phyloP scores from a whole-genome alignment of 495 filamentous ascomycete genomes.

The Evansstolkia leycettana region DNA sequence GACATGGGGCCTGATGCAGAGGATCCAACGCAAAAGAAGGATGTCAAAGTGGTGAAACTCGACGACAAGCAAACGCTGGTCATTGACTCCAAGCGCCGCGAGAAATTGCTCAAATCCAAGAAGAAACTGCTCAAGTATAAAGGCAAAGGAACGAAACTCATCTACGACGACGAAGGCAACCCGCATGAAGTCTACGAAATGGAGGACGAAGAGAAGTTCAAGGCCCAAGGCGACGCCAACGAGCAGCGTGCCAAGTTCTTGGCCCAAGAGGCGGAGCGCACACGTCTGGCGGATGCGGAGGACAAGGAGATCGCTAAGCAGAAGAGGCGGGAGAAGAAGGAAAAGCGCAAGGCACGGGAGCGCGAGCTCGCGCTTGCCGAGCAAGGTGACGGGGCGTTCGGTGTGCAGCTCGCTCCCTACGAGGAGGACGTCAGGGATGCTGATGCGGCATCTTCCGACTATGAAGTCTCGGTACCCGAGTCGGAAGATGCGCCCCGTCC shows the following conservation, averaged over 20 bases:
- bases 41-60: constrained; percentile 28
- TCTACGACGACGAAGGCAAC: constrained; percentile 87
- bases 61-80: constrained; percentile 53
- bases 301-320: constrained; percentile 72
- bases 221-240: constrained; percentile 57
- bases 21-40: constrained; percentile 5
- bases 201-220: constrained; percentile 70
- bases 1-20: constrained; percentile 7
- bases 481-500: constrained; percentile 10
- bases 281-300: constrained; percentile 62
- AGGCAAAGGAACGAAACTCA: constrained; percentile 65
- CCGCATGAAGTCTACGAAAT: constrained; percentile 79
- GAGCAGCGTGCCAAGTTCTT: constrained; percentile 66
- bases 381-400: constrained; percentile 25
- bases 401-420: constrained; percentile 31
- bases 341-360: constrained; percentile 73
- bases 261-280: constrained; percentile 55
- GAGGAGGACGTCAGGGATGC: constrained; percentile 16
- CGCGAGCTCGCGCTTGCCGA: constrained; percentile 27
- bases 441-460: constrained; percentile 19
- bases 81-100: constrained; percentile 84
- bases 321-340: constrained; percentile 75
- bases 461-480: constrained; percentile 29
- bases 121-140: constrained; percentile 85
- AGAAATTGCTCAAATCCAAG: constrained; percentile 87